These are phyloP conservation scores for Platanus orientalis DNA, from an alignment of 164 flowering plant genomes.

Conservation along the genomic window DNA sequence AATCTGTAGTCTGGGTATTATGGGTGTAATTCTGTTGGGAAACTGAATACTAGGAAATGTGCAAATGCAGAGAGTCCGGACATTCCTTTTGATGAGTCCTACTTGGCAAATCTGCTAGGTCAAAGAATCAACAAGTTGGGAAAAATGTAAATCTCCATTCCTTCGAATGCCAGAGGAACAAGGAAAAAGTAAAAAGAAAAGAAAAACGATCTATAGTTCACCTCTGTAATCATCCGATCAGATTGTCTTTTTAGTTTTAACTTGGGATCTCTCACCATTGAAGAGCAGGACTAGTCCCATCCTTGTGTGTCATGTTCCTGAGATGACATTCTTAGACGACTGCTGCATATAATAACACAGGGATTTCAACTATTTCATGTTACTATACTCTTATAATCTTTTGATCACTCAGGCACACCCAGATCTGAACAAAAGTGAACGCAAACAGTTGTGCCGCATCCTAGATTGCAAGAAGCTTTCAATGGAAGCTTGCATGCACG, in stretches of 20 bases:
- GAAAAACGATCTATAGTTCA: neutral
- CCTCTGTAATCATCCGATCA: neutral
- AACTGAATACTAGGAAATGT: neutral
- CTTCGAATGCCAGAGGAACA: neutral
- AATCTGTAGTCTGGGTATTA: too few relatives aligned
- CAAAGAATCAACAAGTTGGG: too few relatives aligned
- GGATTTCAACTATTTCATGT: too few relatives aligned
- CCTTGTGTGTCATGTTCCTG: neutral
- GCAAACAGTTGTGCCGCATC: conserved; percentile 72
- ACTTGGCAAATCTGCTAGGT: neutral
- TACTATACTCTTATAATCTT: neutral
- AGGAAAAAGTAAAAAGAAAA: neutral
- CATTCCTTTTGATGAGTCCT: neutral
- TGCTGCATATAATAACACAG: neutral
- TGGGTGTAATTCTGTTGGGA: neutral
- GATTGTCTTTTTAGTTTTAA: neutral
- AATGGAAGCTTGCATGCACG: conserved; percentile 86
- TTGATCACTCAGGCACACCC: conserved; percentile 61
- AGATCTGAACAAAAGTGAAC: conserved; percentile 73
- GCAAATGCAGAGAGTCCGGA: neutral
- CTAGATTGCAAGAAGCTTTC: conserved; percentile 96
- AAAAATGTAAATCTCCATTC: neutral
- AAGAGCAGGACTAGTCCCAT: too few relatives aligned
- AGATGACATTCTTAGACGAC: neutral
- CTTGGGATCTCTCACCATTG: neutral